Percentiles rank a stretch among this genome's conserved stretches.
Evolutionary conservation across 305 asterid genomes (phyloP).

Genomic region (Fraxinus dipetala): DNA sequence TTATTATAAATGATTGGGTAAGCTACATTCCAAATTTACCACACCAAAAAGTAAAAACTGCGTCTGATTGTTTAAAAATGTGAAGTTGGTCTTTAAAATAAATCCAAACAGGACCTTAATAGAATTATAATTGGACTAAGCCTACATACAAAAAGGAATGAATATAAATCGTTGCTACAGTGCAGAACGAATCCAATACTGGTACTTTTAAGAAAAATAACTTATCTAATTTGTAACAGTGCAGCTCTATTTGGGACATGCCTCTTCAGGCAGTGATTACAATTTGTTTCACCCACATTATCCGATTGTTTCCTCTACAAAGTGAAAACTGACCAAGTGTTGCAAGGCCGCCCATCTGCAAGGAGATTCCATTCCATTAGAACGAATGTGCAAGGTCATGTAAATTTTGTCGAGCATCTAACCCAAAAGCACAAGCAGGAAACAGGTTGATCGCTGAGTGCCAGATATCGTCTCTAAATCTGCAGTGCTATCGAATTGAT

Average conservation of each 20-base stretch:
- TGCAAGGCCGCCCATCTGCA: neutral
- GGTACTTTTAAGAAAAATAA: neutral
- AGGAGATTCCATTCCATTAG: neutral
- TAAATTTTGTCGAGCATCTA: conserved; percentile 17
- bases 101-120: neutral
- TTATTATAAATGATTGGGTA: neutral
- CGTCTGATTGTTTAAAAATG: neutral
- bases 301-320: neutral
- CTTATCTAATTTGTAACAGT: neutral
- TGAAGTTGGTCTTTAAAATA: neutral
- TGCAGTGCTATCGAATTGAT: conserved; percentile 17
- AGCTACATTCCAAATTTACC: neutral
- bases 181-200: neutral
- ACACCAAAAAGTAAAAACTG: neutral
- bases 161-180: neutral
- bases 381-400: neutral
- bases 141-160: neutral
- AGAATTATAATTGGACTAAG: neutral
- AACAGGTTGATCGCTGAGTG: conserved; percentile 16
- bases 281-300: neutral
- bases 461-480: conserved; percentile 21
- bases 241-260: neutral
- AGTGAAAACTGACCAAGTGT: neutral
- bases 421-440: conserved; percentile 38
- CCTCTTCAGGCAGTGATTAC: neutral